Conservation (phyloP, 108 stramenopile genomes). For the Aureococcus anophagefferens region DNA sequence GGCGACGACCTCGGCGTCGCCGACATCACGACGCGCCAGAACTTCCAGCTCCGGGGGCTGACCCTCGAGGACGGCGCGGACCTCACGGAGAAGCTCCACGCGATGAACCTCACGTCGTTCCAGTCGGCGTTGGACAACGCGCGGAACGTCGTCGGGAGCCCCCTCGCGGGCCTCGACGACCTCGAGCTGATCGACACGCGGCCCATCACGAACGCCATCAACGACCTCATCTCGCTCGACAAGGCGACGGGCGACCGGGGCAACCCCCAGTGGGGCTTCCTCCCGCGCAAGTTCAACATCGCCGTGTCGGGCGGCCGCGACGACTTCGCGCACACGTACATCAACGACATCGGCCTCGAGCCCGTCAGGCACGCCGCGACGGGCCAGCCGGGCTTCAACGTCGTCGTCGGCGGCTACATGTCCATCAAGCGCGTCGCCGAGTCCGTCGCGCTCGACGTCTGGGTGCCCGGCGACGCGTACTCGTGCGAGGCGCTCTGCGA, state of each 20-base stretch:
- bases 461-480: conserved; percentile 69
- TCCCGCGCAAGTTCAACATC: conserved; percentile 88
- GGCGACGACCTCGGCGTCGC: conserved; percentile 66
- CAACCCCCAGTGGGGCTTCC: conserved; percentile 71
- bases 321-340: conserved; percentile 85
- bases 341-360: conserved; percentile 82
- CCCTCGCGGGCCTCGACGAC: conserved; percentile 81
- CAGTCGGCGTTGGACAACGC: conserved; percentile 81
- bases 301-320: conserved; percentile 77
- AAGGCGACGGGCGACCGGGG: conserved; percentile 63
- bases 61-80: conserved; percentile 73
- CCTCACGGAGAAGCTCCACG: conserved; percentile 75
- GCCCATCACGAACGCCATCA: conserved; percentile 61
- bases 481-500: conserved; percentile 66
- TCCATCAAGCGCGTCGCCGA: conserved; percentile 77
- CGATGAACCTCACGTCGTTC: conserved; percentile 69
- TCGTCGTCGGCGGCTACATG: conserved; percentile 87
- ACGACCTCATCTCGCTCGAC: conserved; percentile 68
- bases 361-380: conserved; percentile 58
- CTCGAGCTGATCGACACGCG: conserved; percentile 79
- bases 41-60: conserved; percentile 82
- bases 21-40: conserved; percentile 84
- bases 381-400: conserved; percentile 82
- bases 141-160: conserved; percentile 83
- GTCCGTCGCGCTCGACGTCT: conserved; percentile 57